phyloP scores from a whole-genome alignment of 176 grass and related monocot genomes.

The Oryza meyeriana region DNA sequence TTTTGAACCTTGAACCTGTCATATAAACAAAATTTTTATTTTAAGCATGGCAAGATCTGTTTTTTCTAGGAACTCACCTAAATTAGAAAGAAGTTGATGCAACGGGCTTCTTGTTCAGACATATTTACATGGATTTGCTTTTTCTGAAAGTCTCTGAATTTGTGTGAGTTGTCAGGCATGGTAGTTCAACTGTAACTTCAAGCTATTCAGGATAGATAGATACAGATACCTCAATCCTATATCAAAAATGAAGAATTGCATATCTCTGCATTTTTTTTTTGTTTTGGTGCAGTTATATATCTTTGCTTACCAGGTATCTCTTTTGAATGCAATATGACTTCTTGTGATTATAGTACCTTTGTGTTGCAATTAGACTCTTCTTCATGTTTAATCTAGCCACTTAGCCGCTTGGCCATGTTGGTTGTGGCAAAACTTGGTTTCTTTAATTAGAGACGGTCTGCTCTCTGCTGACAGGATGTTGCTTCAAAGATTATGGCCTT shows the following conservation, averaged over 20 bases:
- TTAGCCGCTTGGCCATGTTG: neutral
- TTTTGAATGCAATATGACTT: neutral
- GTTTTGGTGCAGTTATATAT: neutral
- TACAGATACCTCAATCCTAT: neutral
- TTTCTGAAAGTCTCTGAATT: neutral
- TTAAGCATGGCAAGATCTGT: neutral
- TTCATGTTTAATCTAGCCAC: neutral
- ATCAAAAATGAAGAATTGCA: neutral
- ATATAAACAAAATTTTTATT: neutral
- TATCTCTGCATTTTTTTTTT: neutral
- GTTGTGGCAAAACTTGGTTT: constrained; percentile 3
- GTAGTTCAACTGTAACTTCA: neutral
- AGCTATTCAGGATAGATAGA: neutral
- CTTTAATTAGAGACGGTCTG: constrained; percentile 25
- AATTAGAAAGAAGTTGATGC: neutral
- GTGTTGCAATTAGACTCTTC: neutral
- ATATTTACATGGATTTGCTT: neutral
- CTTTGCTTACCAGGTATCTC: neutral
- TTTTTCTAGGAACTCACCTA: neutral
- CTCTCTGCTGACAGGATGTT: constrained; percentile 67
- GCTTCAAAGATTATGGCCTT: constrained; percentile 99
- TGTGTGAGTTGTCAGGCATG: neutral
- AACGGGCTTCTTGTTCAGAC: neutral
- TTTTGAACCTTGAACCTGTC: neutral
- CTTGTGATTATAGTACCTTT: neutral